Conservation (phyloP, 2,329 filamentous ascomycete genomes). For the Metarhizium humberi region DNA sequence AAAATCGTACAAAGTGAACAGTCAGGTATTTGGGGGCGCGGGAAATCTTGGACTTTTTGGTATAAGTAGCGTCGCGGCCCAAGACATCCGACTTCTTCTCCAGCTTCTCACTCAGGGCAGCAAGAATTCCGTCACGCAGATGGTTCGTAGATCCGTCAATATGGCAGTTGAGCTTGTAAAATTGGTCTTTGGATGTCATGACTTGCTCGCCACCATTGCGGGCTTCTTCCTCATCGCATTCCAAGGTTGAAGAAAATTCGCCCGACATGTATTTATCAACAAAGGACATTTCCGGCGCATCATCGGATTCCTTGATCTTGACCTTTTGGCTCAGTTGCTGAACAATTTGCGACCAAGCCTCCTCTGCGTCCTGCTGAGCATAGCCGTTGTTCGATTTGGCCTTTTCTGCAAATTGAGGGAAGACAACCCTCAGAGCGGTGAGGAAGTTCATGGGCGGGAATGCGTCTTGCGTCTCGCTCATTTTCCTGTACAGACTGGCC, state of each 20-base stretch:
- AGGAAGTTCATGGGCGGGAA: slow-evolving; percentile 79
- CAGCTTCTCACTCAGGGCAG: slow-evolving; percentile 75
- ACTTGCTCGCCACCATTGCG: slow-evolving; percentile 65
- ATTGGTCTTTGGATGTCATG: slow-evolving; percentile 59
- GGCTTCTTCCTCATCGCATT: slow-evolving; percentile 75
- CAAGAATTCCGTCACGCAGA: slow-evolving; percentile 76
- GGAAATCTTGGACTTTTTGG: slow-evolving; percentile 82
- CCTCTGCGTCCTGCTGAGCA: slow-evolving; percentile 97
- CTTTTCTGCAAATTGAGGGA: slow-evolving; percentile 88
- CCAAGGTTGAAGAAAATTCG: slow-evolving; percentile 65
- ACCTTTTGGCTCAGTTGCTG: slow-evolving; percentile 73
- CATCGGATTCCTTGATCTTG: slow-evolving; percentile 47
- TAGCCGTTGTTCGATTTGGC: slow-evolving; percentile 74
- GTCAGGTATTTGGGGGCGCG: slow-evolving; percentile 91
- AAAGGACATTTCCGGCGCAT: slow-evolving; percentile 54
- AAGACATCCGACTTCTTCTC: slow-evolving; percentile 80
- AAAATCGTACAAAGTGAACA: slow-evolving; percentile 96
- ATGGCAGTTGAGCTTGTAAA: slow-evolving; percentile 88
- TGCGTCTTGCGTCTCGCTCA: slow-evolving; percentile 83
- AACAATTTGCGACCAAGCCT: slow-evolving; percentile 95
- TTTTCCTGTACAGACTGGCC: slow-evolving; percentile 75
- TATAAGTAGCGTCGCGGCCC: slow-evolving; percentile 73
- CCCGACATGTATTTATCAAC: slow-evolving; percentile 88
- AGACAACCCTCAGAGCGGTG: slow-evolving; percentile 65
- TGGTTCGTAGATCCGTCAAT: slow-evolving; percentile 85